These are phyloP conservation scores for Hevea brasiliensis DNA, from an alignment of 345 rosid genomes.

Conservation along the genomic window DNA sequence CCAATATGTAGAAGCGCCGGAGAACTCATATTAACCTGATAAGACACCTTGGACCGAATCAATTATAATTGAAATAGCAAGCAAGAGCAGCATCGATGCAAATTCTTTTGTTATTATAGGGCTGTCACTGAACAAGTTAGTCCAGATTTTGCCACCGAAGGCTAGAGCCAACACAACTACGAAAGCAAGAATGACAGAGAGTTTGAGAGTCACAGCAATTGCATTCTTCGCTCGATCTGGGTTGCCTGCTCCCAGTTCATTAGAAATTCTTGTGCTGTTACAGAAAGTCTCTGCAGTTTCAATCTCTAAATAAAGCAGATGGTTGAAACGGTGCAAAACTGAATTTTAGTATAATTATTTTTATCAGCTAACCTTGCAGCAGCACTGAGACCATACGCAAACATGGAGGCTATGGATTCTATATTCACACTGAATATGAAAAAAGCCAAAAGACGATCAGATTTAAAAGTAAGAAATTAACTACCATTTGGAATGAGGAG, in stretches of 20 bases:
- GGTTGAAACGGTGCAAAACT: neutral
- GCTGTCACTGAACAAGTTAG: slow-evolving; percentile 53
- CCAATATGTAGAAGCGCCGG: too few species aligned
- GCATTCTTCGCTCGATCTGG: slow-evolving; percentile 13
- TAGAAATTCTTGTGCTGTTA: slow-evolving; percentile 77
- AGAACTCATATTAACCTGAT: slow-evolving; percentile 40
- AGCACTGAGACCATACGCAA: slow-evolving; percentile 71
- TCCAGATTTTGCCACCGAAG: slow-evolving; percentile 60
- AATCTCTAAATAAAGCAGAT: neutral
- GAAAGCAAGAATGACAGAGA: slow-evolving; percentile 49
- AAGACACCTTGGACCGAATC: slow-evolving; percentile 67
- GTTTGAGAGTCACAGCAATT: slow-evolving; percentile 15
- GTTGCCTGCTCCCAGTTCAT: slow-evolving; percentile 70
- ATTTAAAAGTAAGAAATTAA: too few species aligned
- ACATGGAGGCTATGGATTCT: slow-evolving; percentile 60
- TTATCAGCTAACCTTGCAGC: slow-evolving; percentile 62
- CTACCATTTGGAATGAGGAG: too few species aligned
- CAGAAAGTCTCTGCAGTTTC: neutral
- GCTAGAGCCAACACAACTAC: slow-evolving; percentile 39
- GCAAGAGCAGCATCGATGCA: slow-evolving; percentile 54
- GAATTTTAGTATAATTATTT: too few species aligned
- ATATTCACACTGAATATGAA: slow-evolving; percentile 50
- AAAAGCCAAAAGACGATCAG: neutral
- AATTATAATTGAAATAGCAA: slow-evolving; percentile 51
- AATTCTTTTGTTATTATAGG: slow-evolving; percentile 40